These are phyloP conservation scores for Euphorbia tirucalli DNA, from an alignment of 345 rosid genomes.

Conservation along the genomic window DNA sequence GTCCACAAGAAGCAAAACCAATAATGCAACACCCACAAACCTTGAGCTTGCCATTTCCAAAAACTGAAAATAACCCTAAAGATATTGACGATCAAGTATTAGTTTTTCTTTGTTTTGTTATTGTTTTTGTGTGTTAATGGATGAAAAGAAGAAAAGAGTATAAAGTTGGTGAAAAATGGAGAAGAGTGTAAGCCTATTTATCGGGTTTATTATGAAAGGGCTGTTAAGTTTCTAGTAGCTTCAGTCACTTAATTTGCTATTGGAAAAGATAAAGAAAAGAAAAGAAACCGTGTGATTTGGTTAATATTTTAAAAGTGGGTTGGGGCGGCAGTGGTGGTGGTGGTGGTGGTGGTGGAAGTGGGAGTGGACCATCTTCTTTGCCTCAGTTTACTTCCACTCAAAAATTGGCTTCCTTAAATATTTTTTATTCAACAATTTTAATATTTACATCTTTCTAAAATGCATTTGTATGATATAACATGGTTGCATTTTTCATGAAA, in stretches of 20 bases:
- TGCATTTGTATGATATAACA: too few relatives aligned
- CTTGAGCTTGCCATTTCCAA: slow-evolving; percentile 30
- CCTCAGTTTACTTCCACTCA: too few relatives aligned
- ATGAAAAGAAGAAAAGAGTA: background rate
- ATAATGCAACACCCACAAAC: slow-evolving; percentile 38
- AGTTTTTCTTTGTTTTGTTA: too few relatives aligned
- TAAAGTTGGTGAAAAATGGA: background rate
- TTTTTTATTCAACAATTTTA: too few relatives aligned
- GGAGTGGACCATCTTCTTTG: slow-evolving; percentile 3
- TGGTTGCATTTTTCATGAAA: too few relatives aligned
- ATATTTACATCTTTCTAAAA: too few relatives aligned
- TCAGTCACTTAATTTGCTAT: background rate
- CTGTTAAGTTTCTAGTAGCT: slow-evolving; percentile 12
- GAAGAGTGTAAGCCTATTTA: slow-evolving; percentile 14
- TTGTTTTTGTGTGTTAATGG: background rate
- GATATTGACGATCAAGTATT: background rate
- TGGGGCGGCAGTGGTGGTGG: slow-evolving; percentile 1
- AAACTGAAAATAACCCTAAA: too few relatives aligned
- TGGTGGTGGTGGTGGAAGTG: slow-evolving; percentile 11
- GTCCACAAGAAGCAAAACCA: slow-evolving; percentile 43
- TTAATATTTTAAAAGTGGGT: background rate
- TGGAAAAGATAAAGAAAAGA: background rate
- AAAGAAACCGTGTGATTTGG: background rate
- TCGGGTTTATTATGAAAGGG: slow-evolving; percentile 6
- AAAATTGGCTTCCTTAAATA: too few relatives aligned